phyloP scores from a whole-genome alignment of 2,329 filamentous ascomycete species.

The Fusarium albosuccineum region DNA sequence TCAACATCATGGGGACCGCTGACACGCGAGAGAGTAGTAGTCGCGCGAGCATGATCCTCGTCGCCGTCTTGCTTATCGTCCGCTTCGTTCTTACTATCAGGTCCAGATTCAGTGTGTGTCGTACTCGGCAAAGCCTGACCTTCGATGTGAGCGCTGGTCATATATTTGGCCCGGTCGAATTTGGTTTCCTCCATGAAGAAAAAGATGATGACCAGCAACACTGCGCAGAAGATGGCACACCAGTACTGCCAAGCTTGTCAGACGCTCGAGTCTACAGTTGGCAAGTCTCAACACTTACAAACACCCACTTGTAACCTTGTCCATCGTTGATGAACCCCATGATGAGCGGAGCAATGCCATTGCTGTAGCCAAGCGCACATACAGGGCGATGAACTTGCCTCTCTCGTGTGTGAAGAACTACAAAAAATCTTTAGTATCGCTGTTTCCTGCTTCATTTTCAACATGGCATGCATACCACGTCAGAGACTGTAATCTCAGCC shows the following conservation, averaged over 20 bases:
- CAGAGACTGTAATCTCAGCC: conserved; percentile 7
- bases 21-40: background rate
- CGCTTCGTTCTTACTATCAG: background rate
- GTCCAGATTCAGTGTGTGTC: background rate
- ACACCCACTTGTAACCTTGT: conserved; percentile 2
- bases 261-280: background rate
- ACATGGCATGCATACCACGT: background rate
- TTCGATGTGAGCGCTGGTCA: background rate
- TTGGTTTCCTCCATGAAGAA: conserved; percentile 3
- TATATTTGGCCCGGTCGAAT: conserved; percentile 3
- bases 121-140: background rate
- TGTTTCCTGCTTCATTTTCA: accelerated
- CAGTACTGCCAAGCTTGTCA: background rate
- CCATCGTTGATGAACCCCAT: conserved; percentile 3
- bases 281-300: background rate
- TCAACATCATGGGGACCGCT: background rate
- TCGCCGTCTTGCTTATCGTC: background rate
- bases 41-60: background rate
- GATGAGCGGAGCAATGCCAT: background rate
- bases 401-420: background rate
- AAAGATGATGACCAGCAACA: background rate
- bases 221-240: conserved; percentile 1
- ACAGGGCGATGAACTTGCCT: background rate
- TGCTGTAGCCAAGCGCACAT: background rate
- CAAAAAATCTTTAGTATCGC: background rate